Conservation (phyloP, 805 yeast species). For the Pichia membranifaciens region DNA sequence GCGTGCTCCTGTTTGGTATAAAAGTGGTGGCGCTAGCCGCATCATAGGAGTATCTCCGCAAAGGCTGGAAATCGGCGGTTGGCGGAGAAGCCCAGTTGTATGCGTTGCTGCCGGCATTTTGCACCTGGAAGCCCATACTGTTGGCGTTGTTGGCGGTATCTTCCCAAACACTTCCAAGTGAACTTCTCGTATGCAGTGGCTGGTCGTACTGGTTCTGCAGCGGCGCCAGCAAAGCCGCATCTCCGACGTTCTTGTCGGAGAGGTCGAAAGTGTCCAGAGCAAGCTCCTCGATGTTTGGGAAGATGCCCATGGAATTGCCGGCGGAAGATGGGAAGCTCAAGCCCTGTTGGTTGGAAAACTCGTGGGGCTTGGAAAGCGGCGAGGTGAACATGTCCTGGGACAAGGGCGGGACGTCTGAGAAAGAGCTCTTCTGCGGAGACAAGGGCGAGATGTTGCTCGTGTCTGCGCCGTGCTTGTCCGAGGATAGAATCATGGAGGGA, state of each 20-base stretch:
- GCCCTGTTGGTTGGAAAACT: background rate
- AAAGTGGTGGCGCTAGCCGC: constrained; percentile 15
- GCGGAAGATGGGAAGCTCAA: background rate
- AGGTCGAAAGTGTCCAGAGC: background rate
- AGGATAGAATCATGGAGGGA: background rate
- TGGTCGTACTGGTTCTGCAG: background rate
- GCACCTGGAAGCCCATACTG: constrained; percentile 5
- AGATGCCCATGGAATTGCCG: background rate
- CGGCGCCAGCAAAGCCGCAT: background rate
- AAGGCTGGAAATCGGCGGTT: constrained; percentile 19
- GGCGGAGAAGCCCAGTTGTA: constrained; percentile 23
- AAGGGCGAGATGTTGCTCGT: background rate
- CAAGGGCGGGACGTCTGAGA: background rate
- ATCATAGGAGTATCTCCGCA: constrained; percentile 25
- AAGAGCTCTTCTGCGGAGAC: background rate
- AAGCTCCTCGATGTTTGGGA: constrained; percentile 4
- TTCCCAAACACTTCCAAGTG: constrained; percentile 3
- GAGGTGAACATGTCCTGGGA: background rate
- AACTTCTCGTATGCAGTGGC: background rate
- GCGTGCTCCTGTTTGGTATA: constrained; percentile 12
- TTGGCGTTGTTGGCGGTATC: background rate
- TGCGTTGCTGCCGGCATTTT: background rate
- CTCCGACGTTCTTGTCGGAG: background rate
- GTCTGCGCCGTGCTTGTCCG: background rate
- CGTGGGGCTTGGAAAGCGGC: background rate